A percentile compares a stretch with the other conserved stretches of the same genome.
Evolutionary conservation across 2,329 filamentous ascomycete genomes (phyloP).

Genomic region (Ilyonectria mors-panacis): DNA sequence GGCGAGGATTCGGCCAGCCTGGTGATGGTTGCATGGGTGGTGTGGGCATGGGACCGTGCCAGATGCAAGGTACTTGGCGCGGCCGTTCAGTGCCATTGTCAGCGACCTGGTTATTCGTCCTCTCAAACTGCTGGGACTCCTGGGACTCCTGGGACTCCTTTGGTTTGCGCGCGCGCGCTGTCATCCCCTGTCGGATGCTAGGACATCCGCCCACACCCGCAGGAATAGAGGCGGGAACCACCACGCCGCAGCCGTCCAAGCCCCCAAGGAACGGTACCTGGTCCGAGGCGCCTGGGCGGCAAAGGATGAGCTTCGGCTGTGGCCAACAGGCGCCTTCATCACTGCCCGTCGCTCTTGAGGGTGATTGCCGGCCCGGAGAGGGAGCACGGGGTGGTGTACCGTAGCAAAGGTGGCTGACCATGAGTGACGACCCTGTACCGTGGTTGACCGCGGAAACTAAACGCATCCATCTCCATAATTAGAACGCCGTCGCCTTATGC

Average conservation of each 20-base stretch:
- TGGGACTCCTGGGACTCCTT: too few species aligned
- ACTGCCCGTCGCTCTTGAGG: not conserved
- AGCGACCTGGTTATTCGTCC: constrained; percentile 12
- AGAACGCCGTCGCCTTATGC: constrained; percentile 18
- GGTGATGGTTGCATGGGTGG: constrained; percentile 16
- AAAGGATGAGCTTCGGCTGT: constrained; percentile 22
- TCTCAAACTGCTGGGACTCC: too few species aligned
- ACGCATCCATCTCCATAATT: constrained; percentile 22
- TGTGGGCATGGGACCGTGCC: constrained; percentile 31
- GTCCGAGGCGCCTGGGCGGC: constrained; percentile 40
- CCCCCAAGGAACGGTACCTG: constrained; percentile 46
- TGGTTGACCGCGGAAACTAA: constrained; percentile 3
- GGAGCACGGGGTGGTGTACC: not conserved
- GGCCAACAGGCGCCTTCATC: constrained; percentile 6
- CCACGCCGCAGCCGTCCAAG: constrained; percentile 49
- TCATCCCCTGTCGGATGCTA: constrained; percentile 39
- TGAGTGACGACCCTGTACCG: not conserved
- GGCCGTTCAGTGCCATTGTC: constrained; percentile 1
- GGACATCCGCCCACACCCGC: constrained; percentile 41
- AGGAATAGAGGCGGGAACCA: constrained; percentile 45
- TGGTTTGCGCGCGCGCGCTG: constrained; percentile 32
- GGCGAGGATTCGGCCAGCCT: constrained; percentile 32
- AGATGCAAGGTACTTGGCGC: constrained; percentile 46
- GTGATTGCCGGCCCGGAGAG: not conserved
- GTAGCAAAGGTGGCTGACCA: not conserved